A percentile compares a stretch with the other conserved stretches of the same genome.
phyloP scores from a whole-genome alignment of 495 filamentous ascomycete species.

The Astrothelium subdiscretum region DNA sequence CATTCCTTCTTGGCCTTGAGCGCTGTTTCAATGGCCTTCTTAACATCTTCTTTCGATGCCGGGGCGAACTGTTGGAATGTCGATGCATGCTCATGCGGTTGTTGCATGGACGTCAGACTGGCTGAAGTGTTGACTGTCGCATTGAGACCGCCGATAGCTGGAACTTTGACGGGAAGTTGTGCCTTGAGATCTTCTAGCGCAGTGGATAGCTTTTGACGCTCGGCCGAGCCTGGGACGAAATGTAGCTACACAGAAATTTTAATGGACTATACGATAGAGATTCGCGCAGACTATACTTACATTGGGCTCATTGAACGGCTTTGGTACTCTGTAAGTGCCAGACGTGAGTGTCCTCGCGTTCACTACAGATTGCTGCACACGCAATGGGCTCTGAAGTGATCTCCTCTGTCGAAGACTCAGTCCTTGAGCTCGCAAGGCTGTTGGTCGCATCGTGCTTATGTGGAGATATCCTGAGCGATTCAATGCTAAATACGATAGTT shows the following conservation, averaged over 20 bases:
- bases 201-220: not conserved
- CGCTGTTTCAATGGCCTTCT: constrained; percentile 48
- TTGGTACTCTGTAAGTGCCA: constrained; percentile 3
- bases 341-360: not conserved
- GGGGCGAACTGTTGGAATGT: constrained; percentile 1
- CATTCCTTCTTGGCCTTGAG: constrained; percentile 65
- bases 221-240: constrained; percentile 1
- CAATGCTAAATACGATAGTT: not conserved
- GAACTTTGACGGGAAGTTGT: constrained; percentile 2
- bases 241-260: constrained; percentile 3
- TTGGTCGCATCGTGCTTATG: not conserved
- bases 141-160: not conserved
- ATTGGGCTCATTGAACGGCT: constrained; percentile 8
- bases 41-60: not conserved
- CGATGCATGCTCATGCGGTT: not conserved
- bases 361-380: not conserved
- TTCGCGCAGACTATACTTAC: not conserved
- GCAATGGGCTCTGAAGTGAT: not conserved
- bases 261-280: not conserved
- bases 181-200: constrained; percentile 3
- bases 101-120: not conserved
- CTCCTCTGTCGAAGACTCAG: not conserved
- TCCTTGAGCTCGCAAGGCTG: not conserved
- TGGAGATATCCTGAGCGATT: not conserved
- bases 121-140: constrained; percentile 5